These are phyloP conservation scores for Fagus sylvatica DNA, from an alignment of 306 rosid genomes.

Conservation along the genomic window DNA sequence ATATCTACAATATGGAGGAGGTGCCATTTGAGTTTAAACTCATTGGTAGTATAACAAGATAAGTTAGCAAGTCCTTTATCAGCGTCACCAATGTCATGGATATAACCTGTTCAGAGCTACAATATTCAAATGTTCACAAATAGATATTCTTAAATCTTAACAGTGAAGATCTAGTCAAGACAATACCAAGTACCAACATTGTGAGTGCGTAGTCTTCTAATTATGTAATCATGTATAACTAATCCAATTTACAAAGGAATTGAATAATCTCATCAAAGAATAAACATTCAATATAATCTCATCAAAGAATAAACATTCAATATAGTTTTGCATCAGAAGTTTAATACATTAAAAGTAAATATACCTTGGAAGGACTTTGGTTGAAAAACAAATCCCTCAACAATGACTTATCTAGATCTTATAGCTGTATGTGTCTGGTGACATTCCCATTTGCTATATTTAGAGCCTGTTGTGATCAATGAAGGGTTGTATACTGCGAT, in stretches of 20 bases:
- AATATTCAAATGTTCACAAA: neutral
- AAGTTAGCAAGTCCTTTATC: neutral
- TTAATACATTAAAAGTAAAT: neutral
- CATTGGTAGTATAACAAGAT: too few relatives aligned
- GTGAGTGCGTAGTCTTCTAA: neutral
- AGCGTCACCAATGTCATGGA: neutral
- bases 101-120: neutral
- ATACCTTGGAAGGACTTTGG: constrained; percentile 87
- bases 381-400: constrained; percentile 84
- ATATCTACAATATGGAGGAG: too few relatives aligned
- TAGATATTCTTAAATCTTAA: neutral
- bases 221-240: neutral
- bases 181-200: neutral
- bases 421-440: too few relatives aligned
- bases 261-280: neutral
- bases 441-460: constrained; percentile 80
- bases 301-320: neutral
- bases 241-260: neutral
- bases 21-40: too few relatives aligned
- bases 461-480: constrained; percentile 90
- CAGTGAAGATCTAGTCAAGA: neutral
- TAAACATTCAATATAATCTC: neutral
- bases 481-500: too few relatives aligned
- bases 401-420: constrained; percentile 66
- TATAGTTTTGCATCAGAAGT: neutral